Percentiles rank a stretch among this genome's conserved stretches.
Conservation (phyloP, 148 eudicot genomes). For the Rhododendron ferrugineum region DNA sequence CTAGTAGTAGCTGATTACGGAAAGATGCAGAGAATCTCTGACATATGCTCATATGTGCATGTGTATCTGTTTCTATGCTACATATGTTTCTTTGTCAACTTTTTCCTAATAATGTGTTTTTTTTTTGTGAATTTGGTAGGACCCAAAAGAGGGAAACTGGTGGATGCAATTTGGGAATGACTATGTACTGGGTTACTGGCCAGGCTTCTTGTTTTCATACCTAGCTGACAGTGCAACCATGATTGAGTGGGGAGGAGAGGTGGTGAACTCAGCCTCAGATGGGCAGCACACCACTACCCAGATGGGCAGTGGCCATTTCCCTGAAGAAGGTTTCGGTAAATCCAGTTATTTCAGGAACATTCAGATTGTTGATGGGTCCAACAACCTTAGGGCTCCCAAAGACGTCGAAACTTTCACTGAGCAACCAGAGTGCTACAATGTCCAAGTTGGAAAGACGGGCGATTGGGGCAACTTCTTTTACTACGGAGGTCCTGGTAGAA, state of each 20-base stretch:
- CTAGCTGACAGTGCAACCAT: slow-evolving; percentile 71
- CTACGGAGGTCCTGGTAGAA: slow-evolving; percentile 91
- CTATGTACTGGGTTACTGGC: slow-evolving; percentile 86
- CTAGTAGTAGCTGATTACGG: background rate
- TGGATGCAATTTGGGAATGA: slow-evolving; percentile 85
- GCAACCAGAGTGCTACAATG: slow-evolving; percentile 71
- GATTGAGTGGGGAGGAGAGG: slow-evolving; percentile 98
- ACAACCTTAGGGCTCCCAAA: slow-evolving; percentile 67
- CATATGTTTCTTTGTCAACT: background rate
- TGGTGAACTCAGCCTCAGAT: slow-evolving; percentile 76
- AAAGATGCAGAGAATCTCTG: slow-evolving; percentile 4
- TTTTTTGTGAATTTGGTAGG: slow-evolving; percentile 29
- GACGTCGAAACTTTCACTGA: slow-evolving; percentile 70
- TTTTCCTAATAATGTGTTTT: background rate
- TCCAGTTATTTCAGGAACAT: slow-evolving; percentile 81
- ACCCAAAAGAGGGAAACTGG: slow-evolving; percentile 87
- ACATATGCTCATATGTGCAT: background rate
- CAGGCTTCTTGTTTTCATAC: slow-evolving; percentile 68
- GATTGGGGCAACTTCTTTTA: slow-evolving; percentile 79
- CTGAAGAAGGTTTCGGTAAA: slow-evolving; percentile 80
- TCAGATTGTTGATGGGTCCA: slow-evolving; percentile 70
- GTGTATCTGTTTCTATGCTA: background rate
- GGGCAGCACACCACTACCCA: slow-evolving; percentile 89
- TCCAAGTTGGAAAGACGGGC: slow-evolving; percentile 56
- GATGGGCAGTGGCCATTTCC: slow-evolving; percentile 96